A percentile compares a stretch with the other conserved stretches of the same genome.
These are phyloP conservation scores for Neonectria coccinea DNA, from an alignment of 2,329 filamentous ascomycete species.

Conservation along the genomic window DNA sequence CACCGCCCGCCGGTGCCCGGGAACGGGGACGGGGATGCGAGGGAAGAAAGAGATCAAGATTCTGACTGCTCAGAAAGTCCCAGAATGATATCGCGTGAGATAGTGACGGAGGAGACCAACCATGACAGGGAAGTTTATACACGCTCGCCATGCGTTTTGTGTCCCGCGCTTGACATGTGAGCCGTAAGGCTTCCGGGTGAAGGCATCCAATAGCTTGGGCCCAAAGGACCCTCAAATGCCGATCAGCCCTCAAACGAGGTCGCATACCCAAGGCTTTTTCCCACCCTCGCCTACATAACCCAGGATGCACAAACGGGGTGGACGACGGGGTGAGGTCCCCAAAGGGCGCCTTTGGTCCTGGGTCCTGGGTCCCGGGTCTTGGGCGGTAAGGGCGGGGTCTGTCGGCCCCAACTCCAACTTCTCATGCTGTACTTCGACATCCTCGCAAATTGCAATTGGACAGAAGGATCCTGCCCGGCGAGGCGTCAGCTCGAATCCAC, in stretches of 20 bases:
- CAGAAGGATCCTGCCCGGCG: conserved; percentile 14
- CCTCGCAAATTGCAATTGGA: conserved; percentile 44
- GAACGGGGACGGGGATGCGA: not conserved
- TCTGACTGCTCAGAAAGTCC: conserved; percentile 31
- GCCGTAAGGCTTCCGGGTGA: conserved; percentile 42
- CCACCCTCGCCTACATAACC: conserved; percentile 28
- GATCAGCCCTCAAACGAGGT: conserved; percentile 41
- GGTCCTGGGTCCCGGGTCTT: conserved; percentile 14
- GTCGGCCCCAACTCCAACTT: conserved; percentile 26
- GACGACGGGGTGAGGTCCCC: conserved; percentile 30
- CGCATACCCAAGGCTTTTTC: conserved; percentile 33
- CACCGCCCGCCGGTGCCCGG: conserved; percentile 8
- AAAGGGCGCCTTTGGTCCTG: conserved; percentile 34
- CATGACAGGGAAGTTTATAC: conserved; percentile 34
- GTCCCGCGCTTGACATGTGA: conserved; percentile 46
- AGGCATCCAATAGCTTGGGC: conserved; percentile 39
- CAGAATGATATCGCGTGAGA: conserved; percentile 39
- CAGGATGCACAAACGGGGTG: conserved; percentile 7
- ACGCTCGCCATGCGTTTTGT: conserved; percentile 34
- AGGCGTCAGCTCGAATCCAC: conserved; percentile 47
- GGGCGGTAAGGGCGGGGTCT: conserved; percentile 46
- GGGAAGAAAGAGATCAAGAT: conserved; percentile 29
- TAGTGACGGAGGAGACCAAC: conserved; percentile 25
- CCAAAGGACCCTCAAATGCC: conserved; percentile 37
- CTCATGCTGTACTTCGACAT: conserved; percentile 22